phyloP scores from a whole-genome alignment of 176 grass and related monocot species.

The Oryza glumipatula region DNA sequence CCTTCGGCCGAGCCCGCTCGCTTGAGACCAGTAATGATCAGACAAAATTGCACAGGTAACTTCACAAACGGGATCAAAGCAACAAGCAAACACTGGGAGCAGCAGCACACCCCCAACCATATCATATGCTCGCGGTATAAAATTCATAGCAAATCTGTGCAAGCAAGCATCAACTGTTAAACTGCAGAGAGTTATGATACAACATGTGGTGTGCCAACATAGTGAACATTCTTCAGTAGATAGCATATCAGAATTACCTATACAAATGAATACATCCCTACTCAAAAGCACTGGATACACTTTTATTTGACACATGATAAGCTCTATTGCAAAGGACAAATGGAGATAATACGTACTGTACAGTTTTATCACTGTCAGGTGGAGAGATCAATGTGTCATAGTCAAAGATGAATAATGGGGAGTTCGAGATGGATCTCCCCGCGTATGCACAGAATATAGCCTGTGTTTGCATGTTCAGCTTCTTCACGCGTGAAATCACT shows the following conservation, averaged over 20 bases:
- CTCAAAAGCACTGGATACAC: background rate
- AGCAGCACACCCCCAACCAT: too few relatives aligned
- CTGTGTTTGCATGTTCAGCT: conserved; percentile 15
- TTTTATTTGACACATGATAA: conserved; percentile 5
- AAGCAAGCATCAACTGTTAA: too few relatives aligned
- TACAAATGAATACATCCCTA: background rate
- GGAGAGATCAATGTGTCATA: background rate
- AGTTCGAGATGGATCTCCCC: conserved; percentile 19
- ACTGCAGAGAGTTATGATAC: background rate
- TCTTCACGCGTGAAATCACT: background rate
- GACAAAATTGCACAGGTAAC: too few relatives aligned
- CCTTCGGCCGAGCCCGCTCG: too few relatives aligned
- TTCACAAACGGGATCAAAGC: too few relatives aligned
- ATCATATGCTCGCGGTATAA: too few relatives aligned
- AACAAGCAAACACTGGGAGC: too few relatives aligned
- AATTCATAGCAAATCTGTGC: too few relatives aligned
- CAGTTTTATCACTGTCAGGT: conserved; percentile 6
- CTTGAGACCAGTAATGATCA: too few relatives aligned
- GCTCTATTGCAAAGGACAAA: background rate
- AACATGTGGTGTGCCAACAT: background rate
- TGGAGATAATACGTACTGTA: background rate
- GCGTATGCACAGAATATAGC: background rate
- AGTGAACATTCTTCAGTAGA: background rate
- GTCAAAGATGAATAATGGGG: background rate
- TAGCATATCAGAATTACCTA: background rate